Base-by-base conservation (phyloP, 1,284 basidiomycete genomes). In the Sanghuangporus sanghuang region DNA sequence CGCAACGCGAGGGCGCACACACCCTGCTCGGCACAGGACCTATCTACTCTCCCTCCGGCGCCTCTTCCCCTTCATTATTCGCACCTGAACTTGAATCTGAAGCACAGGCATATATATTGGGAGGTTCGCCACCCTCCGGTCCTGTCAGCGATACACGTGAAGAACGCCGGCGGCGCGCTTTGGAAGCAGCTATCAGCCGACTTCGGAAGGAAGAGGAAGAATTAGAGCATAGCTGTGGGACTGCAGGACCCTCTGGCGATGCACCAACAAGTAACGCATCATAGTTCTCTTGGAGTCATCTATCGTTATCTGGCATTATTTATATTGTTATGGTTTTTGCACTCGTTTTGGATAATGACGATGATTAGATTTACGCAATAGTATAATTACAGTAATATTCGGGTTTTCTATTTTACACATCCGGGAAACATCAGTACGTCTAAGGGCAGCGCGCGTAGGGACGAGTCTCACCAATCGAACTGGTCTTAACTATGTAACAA, bases 171-270 rank as follows among this genome's bases (percentile, higher is more conserved):
- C 72, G 74, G 56, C 75, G 80, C 62, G 71, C 84, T 50, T 70
- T 89, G 18, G 80, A 84, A 16, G 89, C 89, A 9, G 82, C 86
- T 1, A 79, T 85, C 72, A 76, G 73, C 36, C 78, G 89, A 39
- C 69, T 90, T 63, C 77, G 75, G 69, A 81, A 78, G 67, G 84
- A 89, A 67, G 88, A 90, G 59, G 83, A 89, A 68, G 85, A 89
- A 67, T 72, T 90, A n/a, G 89, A 90, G 71, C 77, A 83, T 60
- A 83, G 81, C 58, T 90, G 89, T 74, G 88, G 87, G 21, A 89
- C 86, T 49, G 70, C 72, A 18, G 53, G 53, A 9, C 27, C 53
- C 36, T 23, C 32, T 16, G 11, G 38, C 16, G 53, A 54, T n/a
- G 27, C 53, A 8, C 36, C 53, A n/a, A 54, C 35, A n/a, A 54